phyloP scores from a whole-genome alignment of 2,329 filamentous ascomycete species.

The Teratosphaeria gauchensis region DNA sequence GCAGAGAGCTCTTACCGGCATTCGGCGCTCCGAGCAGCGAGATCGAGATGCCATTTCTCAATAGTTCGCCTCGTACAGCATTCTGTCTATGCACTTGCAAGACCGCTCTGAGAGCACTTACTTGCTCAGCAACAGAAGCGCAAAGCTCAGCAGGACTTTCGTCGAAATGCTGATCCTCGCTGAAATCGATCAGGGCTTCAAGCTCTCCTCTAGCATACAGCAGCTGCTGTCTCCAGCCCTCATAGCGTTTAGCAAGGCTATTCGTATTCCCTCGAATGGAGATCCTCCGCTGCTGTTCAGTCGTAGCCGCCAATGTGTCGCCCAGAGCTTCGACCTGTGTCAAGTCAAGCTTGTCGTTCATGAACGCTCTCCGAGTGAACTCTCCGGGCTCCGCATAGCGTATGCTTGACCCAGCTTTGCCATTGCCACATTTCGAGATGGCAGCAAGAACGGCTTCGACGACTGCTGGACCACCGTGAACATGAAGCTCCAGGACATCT shows the following conservation, averaged over 20 bases:
- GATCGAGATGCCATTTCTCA: conserved; percentile 76
- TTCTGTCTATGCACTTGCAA: conserved; percentile 65
- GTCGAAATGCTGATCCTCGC: conserved; percentile 95
- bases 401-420: conserved; percentile 33
- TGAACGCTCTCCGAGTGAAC: conserved; percentile 86
- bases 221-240: conserved; percentile 67
- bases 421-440: conserved; percentile 36
- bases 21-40: conserved; percentile 87
- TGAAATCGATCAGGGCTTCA: conserved; percentile 93
- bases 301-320: conserved; percentile 56
- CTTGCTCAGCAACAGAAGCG: conserved; percentile 55
- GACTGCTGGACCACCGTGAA: conserved; percentile 86
- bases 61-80: conserved; percentile 69
- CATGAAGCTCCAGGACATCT: conserved; percentile 81
- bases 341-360: conserved; percentile 75
- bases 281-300: conserved; percentile 83
- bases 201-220: conserved; percentile 79
- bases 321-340: conserved; percentile 66
- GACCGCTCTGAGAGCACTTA: conserved; percentile 50
- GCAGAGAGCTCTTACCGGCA: conserved; percentile 84
- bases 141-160: conserved; percentile 69
- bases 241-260: conserved; percentile 64
- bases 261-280: conserved; percentile 66
- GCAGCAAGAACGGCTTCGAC: conserved; percentile 76
- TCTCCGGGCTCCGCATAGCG: conserved; percentile 92